phyloP scores from a whole-genome alignment of 2,329 filamentous ascomycete species.

The Ceratocystis harringtonii region DNA sequence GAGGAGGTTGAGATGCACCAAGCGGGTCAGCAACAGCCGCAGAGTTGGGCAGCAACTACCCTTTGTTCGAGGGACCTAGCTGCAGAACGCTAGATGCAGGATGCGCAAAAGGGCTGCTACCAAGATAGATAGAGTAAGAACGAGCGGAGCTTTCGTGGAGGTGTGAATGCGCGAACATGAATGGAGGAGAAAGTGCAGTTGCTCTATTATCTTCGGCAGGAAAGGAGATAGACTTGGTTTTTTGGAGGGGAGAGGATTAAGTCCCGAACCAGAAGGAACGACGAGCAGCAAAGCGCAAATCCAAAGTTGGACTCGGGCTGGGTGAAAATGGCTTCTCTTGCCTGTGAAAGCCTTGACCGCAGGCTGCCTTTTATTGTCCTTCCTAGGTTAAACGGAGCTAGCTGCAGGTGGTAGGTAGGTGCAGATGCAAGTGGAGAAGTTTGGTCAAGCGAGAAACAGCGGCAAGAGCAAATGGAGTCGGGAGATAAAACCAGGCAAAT shows the following conservation, averaged over 20 bases:
- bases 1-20: background rate
- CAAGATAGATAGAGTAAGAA: conserved; percentile 7
- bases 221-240: background rate
- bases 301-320: background rate
- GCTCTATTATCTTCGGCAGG: background rate
- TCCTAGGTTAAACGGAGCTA: conserved; percentile 2
- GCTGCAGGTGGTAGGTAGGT: conserved; percentile 5
- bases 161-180: background rate
- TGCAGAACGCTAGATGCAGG: conserved; percentile 16
- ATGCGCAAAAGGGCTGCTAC: conserved; percentile 12
- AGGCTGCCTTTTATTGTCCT: background rate
- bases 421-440: background rate
- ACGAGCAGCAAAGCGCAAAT: background rate
- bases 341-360: background rate
- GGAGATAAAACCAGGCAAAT: background rate
- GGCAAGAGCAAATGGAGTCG: background rate
- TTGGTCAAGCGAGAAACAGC: background rate
- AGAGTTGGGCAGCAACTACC: conserved; percentile 16
- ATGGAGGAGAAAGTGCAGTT: background rate
- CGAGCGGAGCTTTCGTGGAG: background rate
- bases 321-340: background rate
- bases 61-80: conserved; percentile 11
- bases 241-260: background rate
- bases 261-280: background rate
- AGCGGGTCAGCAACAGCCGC: background rate